These are phyloP conservation scores for Leccinum truebloodii DNA, from an alignment of 768 basidiomycete species.

Conservation along the genomic window DNA sequence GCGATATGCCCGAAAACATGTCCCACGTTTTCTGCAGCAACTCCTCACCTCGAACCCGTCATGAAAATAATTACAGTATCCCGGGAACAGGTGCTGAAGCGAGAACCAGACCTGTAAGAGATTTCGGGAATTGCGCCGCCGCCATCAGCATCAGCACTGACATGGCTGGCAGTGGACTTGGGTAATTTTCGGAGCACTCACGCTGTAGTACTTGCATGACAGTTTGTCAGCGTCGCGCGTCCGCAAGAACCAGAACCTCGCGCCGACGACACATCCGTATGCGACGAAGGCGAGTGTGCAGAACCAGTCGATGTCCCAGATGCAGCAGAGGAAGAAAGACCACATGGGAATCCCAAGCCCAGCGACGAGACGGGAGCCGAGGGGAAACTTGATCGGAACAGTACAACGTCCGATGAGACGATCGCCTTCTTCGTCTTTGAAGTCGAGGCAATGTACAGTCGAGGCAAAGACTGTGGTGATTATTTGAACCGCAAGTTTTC, in stretches of 20 bases:
- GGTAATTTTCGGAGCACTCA: slow-evolving; percentile 21
- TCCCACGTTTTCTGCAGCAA: slow-evolving; percentile 22
- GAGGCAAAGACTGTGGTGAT: too few relatives aligned
- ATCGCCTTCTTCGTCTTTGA: slow-evolving; percentile 44
- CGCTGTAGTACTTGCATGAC: slow-evolving; percentile 41
- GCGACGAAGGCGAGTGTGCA: slow-evolving; percentile 10
- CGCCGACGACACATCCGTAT: slow-evolving; percentile 30
- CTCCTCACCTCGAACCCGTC: slow-evolving; percentile 15
- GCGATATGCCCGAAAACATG: slow-evolving; percentile 13
- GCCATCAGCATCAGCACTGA: neutral
- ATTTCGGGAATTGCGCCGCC: neutral
- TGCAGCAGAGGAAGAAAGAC: too few relatives aligned
- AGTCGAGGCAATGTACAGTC: slow-evolving; percentile 11
- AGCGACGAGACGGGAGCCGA: too few relatives aligned
- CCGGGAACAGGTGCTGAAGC: slow-evolving; percentile 35
- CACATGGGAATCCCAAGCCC: too few relatives aligned
- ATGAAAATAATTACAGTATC: slow-evolving; percentile 37
- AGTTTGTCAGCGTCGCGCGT: slow-evolving; percentile 32
- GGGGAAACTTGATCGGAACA: slow-evolving; percentile 41
- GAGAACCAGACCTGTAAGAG: slow-evolving; percentile 36
- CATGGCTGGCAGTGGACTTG: too few relatives aligned
- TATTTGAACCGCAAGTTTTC: too few relatives aligned
- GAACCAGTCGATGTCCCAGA: slow-evolving; percentile 38
- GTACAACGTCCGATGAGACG: slow-evolving; percentile 35
- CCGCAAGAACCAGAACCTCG: slow-evolving; percentile 31